Evolutionary conservation across 176 grass and related monocot species (phyloP).

Genomic region (Cenchrus fungigraminus): DNA sequence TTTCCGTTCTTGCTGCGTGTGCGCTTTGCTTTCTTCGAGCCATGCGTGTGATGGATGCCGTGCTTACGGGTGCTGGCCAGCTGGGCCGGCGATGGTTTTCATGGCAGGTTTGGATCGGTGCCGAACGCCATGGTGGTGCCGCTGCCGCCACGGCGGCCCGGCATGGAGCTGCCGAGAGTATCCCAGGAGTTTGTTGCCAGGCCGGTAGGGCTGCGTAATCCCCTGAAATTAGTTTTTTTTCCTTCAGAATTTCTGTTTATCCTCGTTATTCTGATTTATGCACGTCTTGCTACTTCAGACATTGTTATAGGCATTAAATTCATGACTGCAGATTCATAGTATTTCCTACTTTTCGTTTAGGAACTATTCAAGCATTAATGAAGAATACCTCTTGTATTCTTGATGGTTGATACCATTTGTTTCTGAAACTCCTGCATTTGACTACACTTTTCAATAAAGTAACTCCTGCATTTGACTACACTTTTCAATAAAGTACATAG

Average conservation of each 20-base stretch:
- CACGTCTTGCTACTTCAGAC: not conserved
- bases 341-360: not conserved
- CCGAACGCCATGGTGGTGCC: constrained; percentile 42
- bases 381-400: not conserved
- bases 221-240: not conserved
- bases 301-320: not conserved
- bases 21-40: not conserved
- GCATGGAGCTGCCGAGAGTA: constrained; percentile 34
- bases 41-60: not conserved
- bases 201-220: constrained; percentile 27
- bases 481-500: not conserved
- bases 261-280: not conserved
- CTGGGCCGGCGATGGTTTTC: constrained; percentile 1
- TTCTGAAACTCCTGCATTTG: not conserved
- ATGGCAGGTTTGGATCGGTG: constrained; percentile 51
- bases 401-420: not conserved
- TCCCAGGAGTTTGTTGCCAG: constrained; percentile 47
- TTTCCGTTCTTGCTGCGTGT: not conserved
- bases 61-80: not conserved
- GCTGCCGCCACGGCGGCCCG: constrained; percentile 43
- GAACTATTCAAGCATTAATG: not conserved
- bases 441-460: not conserved
- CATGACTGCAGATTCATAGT: not conserved
- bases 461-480: not conserved
- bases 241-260: not conserved